phyloP scores from a whole-genome alignment of 2,329 filamentous ascomycete species.

The Clonostachys rosea region DNA sequence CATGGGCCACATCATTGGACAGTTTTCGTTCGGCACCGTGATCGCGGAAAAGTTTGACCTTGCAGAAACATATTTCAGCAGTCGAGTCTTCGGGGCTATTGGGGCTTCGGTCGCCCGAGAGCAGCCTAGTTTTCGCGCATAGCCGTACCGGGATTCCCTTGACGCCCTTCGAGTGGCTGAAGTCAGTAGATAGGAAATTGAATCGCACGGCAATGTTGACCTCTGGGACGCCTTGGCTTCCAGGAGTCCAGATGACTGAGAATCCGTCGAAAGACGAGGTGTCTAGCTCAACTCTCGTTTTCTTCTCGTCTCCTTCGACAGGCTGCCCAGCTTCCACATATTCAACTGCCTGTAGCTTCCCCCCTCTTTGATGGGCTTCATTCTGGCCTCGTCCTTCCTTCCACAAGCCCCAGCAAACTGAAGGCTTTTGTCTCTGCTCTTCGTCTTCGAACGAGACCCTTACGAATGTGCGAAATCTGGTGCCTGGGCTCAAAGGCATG shows the following conservation, averaged over 20 bases:
- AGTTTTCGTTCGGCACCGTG: slow-evolving; percentile 94
- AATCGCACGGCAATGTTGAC: slow-evolving; percentile 89
- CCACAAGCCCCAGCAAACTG: slow-evolving; percentile 83
- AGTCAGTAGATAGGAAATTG: slow-evolving; percentile 98
- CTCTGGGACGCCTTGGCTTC: slow-evolving; percentile 62
- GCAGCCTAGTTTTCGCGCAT: slow-evolving; percentile 79
- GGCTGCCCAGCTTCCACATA: slow-evolving; percentile 69
- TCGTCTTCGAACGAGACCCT: slow-evolving; percentile 98
- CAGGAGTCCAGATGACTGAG: slow-evolving; percentile 82
- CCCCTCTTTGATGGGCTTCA: slow-evolving; percentile 89
- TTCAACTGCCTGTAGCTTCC: slow-evolving; percentile 90
- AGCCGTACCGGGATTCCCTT: slow-evolving; percentile 94
- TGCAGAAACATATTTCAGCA: slow-evolving; percentile 85
- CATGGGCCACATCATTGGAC: slow-evolving; percentile 88
- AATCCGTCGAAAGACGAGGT: slow-evolving; percentile 89
- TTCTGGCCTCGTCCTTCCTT: slow-evolving; percentile 95
- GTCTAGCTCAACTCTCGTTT: slow-evolving; percentile 66
- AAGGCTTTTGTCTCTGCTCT: slow-evolving; percentile 79
- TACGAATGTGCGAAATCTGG: slow-evolving; percentile 83
- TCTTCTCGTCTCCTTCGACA: slow-evolving; percentile 58
- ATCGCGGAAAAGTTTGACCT: slow-evolving; percentile 94
- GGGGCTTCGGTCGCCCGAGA: slow-evolving; percentile 44
- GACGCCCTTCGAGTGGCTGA: slow-evolving; percentile 97
- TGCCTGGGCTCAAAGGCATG: slow-evolving; percentile 51
- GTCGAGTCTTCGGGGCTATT: slow-evolving; percentile 36